Evolutionary conservation across 164 flowering plant species (phyloP), one percentile per base, ranked within the genome.

Genomic region (Magnolia changhungtana): DNA sequence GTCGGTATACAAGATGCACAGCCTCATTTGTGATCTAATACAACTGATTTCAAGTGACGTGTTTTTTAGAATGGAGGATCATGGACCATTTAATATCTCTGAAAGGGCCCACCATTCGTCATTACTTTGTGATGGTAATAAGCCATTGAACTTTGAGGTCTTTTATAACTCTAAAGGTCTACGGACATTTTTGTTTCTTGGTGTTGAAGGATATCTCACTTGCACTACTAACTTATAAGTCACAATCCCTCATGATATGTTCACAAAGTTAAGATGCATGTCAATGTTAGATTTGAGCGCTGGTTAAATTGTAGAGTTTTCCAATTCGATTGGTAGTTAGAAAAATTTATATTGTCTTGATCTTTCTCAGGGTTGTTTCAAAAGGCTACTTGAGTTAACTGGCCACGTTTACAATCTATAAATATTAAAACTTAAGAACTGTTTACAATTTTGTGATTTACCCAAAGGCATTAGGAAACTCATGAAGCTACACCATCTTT

Each of bases 301-400:
- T 7, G 5, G 4, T 0, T 8, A 7, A 1, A 45, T 77, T 9
- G 4, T 5, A 24, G 20, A 23, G n/a, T 45, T 80, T 67, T 72
- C 72, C 0, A 37, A 37, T 18, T 29, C 77, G 2, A 71, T 80
- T 4, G 51, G 75, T 51, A 71, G 66, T 18, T 71, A 77, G 72
- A 50, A 68, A 4, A 74, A 77, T 66, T 20, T 80, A 14, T 23
- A 77, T 16, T 70, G 52, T n/a, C 77, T 80, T 8, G 66, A 74
- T 29, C 69, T 77, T 49, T 74, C 80, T 3, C 0, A 21, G 14
- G 51, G 58, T 71, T 14, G 50, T 11, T 20, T 76, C 9, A 14
- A 23, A 50, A 13, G 18, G 8, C 67, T 80, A 2, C 82, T 80
- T 2, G 59, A 64, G 7, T 71, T 80, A 0, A 58, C 71, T 3